Evolutionary conservation across 345 rosid species (phyloP).

Genomic region (Syzygium aromaticum): DNA sequence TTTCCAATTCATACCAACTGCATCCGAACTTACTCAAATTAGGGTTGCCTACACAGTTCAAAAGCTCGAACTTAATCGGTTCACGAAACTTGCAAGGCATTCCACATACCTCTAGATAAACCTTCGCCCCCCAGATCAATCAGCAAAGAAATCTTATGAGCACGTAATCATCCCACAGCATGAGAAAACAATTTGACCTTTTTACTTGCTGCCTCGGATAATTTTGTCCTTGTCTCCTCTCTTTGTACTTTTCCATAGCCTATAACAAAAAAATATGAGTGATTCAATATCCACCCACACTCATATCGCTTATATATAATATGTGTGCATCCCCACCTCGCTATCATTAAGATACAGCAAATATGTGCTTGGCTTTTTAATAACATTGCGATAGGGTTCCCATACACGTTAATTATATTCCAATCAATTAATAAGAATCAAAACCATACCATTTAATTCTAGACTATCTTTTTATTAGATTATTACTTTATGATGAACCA

Average conservation of each 20-base stretch:
- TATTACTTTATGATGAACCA: neutral
- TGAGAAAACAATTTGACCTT: neutral
- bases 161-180: neutral
- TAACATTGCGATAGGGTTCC: neutral
- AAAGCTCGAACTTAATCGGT: neutral
- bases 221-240: neutral
- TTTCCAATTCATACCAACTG: neutral
- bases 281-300: neutral
- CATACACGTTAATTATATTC: neutral
- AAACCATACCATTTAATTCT: neutral
- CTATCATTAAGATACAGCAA: neutral
- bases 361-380: neutral
- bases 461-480: neutral
- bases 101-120: neutral
- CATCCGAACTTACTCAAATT: neutral
- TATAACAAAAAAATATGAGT: too few species aligned
- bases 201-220: neutral
- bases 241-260: neutral
- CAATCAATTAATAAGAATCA: neutral
- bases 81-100: neutral
- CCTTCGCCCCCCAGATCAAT: neutral
- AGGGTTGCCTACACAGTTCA: fast-evolving
- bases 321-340: neutral
- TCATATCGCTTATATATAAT: neutral
- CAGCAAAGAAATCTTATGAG: neutral